Percentiles rank a stretch among this genome's conserved stretches.
These are phyloP conservation scores for Phyllosticta citribraziliensis DNA, from an alignment of 2,329 filamentous ascomycete species.

Conservation along the genomic window DNA sequence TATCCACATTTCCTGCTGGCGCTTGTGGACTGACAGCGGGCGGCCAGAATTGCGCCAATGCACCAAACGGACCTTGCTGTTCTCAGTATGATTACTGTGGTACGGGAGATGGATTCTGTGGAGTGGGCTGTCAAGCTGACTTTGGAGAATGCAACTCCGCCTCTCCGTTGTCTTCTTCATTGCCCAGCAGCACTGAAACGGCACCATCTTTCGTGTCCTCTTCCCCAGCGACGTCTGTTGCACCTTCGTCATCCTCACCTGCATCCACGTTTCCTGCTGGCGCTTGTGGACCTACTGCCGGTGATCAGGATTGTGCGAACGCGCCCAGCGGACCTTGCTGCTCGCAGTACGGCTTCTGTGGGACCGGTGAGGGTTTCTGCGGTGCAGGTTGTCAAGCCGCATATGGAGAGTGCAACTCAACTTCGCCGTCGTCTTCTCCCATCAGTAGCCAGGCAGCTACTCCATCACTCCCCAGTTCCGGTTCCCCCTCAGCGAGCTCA, in stretches of 20 bases:
- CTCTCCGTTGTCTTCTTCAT: neutral
- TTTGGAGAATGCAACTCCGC: neutral
- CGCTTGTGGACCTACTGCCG: neutral
- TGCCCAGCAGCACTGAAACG: too few species aligned
- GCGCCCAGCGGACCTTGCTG: neutral
- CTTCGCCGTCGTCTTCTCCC: neutral
- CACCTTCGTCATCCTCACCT: neutral
- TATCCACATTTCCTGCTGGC: neutral
- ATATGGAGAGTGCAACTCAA: neutral
- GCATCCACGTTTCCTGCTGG: neutral
- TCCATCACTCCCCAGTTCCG: neutral
- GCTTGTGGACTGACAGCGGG: neutral
- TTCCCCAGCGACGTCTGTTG: neutral
- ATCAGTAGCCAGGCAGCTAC: neutral
- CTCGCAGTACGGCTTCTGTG: slow-evolving; percentile 4
- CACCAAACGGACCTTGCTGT: neutral
- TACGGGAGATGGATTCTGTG: neutral
- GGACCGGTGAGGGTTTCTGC: neutral
- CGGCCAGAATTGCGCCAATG: neutral
- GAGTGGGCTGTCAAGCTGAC: neutral
- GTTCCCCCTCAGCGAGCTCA: neutral
- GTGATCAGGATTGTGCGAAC: neutral
- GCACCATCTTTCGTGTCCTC: neutral
- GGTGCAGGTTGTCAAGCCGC: neutral
- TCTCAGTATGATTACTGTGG: slow-evolving; percentile 3